Conservation (phyloP, 2,329 filamentous ascomycete genomes). For the Cadophora sp. region DNA sequence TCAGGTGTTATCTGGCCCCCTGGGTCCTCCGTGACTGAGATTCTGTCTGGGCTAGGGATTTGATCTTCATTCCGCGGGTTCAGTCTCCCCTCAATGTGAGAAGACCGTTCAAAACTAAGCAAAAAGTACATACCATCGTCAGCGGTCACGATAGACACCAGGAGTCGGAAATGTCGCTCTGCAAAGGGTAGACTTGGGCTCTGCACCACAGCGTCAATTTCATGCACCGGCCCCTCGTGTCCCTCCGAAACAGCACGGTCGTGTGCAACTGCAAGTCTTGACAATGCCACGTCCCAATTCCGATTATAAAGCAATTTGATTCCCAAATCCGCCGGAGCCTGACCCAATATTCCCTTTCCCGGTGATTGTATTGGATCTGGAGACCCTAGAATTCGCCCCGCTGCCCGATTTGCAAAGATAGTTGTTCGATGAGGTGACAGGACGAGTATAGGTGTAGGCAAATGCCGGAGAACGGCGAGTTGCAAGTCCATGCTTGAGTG, state of each 20-base stretch:
- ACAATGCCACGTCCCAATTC: conserved; percentile 30
- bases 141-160: conserved; percentile 25
- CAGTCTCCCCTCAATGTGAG: conserved; percentile 8
- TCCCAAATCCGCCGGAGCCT: conserved; percentile 25
- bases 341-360: conserved; percentile 20
- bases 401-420: conserved; percentile 34
- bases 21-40: background rate
- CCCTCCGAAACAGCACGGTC: conserved; percentile 6
- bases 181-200: conserved; percentile 8
- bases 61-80: background rate
- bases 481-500: conserved; percentile 32
- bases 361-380: conserved; percentile 20
- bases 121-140: conserved; percentile 28
- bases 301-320: conserved; percentile 27
- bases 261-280: conserved; percentile 19
- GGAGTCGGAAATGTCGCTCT: conserved; percentile 25
- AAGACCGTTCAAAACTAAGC: conserved; percentile 28
- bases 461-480: conserved; percentile 32
- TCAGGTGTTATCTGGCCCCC: background rate
- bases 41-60: background rate
- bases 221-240: background rate
- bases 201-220: conserved; percentile 25
- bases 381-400: conserved; percentile 24
- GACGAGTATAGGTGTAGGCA: conserved; percentile 36
- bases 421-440: conserved; percentile 29